Evolutionary conservation across 164 flowering plant genomes (phyloP), one percentile per base, ranked within the genome.

Genomic region (Stephania japonica): DNA sequence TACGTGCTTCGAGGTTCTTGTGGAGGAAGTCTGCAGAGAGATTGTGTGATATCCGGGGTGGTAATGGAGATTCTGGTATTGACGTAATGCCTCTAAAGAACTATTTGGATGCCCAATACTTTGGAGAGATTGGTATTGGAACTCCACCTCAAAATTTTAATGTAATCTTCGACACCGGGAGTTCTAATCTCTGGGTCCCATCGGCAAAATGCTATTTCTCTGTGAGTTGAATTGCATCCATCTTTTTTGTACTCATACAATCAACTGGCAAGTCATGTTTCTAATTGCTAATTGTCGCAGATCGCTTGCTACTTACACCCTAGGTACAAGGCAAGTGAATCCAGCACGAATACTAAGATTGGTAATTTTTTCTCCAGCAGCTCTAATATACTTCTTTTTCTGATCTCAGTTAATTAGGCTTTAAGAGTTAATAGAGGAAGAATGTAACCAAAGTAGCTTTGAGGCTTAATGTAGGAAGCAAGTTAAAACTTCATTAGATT

Each of bases 151-250:
- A 90, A 73, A 82, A 41, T n/a, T 90, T 90, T 72, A 78, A 76
- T 43, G 90, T 88, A 16, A 78, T 87, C 7, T 88, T 88, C 72
- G 91, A 90, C 49, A 90, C 94, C 32, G 91, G 87, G 19, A 87
- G 88, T 77, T 85, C 94, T 25, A 88, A 90, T 70, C 84, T 88
- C 10, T 90, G 94, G 94, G 85, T 90, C 27, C 91, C 94, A 0
- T 90, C 94, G 56, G 84, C 94, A 7, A 86, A 81, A 77, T 90
- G 91, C 77, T 70, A 72, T 61, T 70, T 85, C 47, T 90, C 90
- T 56, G 94, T 90, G 78, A 88, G 90, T 85, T 73, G 16, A 49
- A 3, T 24, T 56, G 18, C 2, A 43, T 26, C 21, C 72, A 44
- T 9, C 26, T 68, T 32, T 25, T 10, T 9, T 63, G 24, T 47